Evolutionary conservation across 106 monocot genomes (phyloP), one percentile per base, ranked within the genome.

Genomic region (Phalaenopsis equestris): DNA sequence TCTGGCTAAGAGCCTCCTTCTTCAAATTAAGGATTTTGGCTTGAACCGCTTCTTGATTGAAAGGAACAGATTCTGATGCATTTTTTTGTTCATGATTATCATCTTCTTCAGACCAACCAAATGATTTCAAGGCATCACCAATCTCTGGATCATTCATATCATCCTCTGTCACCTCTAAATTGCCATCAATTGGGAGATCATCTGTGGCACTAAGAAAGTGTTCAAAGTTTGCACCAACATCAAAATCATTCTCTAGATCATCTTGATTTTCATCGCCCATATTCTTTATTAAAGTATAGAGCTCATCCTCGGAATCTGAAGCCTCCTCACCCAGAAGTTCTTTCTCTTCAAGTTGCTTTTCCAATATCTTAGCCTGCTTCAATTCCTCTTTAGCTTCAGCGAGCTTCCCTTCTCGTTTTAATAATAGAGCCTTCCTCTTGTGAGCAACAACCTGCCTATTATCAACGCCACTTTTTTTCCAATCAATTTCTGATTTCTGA

Each of bases 341-440:
- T 42, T 91, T 89, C 72, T 99, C 99, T 78, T 99, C 95, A 55
- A 99, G 58, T 79, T 99, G 85, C 67, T 87, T 99, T 67, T 99
- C 99, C 45, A 99, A 81, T 72, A 93, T 79, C 85, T 99, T 99
- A 36, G 99, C 99, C 76, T 84, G 90, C 85, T 95, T 99, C n/a
- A 99, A 81, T 83, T 99, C 99, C 79, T 99, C 95, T 83, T 99
- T 99, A 48, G 99, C 99, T 86, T 99, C 99, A 80, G 85, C 83
- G 79, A 99, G 89, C 76, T 91, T 95, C 42, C 99, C 99, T 83
- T 99, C 93, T 81, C 92, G 84, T 75, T 99, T 99, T 17, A 95
- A 77, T 38, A 81, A 46, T 42, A 99, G 90, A 76, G 99, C 99
- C 72, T 85, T 89, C 80, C 80, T 95, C 86, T 99, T 99, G 56